A percentile compares a stretch with the other conserved stretches of the same genome.
These are phyloP conservation scores for Geranium rotundifolium DNA, from an alignment of 345 rosid species.

Conservation along the genomic window DNA sequence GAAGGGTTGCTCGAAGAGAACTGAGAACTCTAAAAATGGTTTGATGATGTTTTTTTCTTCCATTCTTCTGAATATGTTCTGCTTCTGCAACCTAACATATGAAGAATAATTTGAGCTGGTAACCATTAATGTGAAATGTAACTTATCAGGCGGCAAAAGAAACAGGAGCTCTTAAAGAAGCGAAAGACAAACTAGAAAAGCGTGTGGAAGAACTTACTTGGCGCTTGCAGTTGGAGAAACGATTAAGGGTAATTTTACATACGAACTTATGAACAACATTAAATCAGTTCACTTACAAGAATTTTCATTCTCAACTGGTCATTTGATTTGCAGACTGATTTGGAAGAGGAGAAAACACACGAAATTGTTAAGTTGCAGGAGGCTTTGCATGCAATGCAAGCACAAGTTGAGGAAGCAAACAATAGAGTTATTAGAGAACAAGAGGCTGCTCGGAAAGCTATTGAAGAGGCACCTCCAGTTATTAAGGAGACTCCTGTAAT, in stretches of 20 bases:
- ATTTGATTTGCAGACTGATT: conserved; percentile 47
- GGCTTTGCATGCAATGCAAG: conserved; percentile 59
- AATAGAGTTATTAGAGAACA: conserved; percentile 60
- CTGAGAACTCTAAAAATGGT: conserved; percentile 91
- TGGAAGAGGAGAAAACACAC: conserved; percentile 92
- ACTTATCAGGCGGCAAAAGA: conserved; percentile 65
- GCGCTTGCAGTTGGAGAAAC: conserved; percentile 95
- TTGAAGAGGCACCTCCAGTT: conserved; percentile 95
- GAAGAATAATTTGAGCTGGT: conserved; percentile 10
- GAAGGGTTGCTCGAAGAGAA: conserved; percentile 86
- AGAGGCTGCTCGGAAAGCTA: conserved; percentile 87
- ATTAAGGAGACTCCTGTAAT: conserved; percentile 93
- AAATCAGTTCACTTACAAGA: no score
- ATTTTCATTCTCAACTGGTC: background rate
- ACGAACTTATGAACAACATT: background rate
- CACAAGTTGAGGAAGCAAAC: conserved; percentile 86
- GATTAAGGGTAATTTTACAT: conserved; percentile 63
- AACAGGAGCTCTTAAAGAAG: conserved; percentile 97
- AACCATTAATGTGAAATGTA: conserved; percentile 7
- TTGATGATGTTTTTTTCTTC: conserved; percentile 11
- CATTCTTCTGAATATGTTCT: conserved; percentile 2
- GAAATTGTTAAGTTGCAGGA: conserved; percentile 83
- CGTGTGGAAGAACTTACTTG: conserved; percentile 96
- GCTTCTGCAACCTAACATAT: background rate
- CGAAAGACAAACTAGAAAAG: conserved; percentile 95